Evolutionary conservation across 2,329 filamentous ascomycete genomes (phyloP).

Genomic region (Dryadomyces sulphureus): DNA sequence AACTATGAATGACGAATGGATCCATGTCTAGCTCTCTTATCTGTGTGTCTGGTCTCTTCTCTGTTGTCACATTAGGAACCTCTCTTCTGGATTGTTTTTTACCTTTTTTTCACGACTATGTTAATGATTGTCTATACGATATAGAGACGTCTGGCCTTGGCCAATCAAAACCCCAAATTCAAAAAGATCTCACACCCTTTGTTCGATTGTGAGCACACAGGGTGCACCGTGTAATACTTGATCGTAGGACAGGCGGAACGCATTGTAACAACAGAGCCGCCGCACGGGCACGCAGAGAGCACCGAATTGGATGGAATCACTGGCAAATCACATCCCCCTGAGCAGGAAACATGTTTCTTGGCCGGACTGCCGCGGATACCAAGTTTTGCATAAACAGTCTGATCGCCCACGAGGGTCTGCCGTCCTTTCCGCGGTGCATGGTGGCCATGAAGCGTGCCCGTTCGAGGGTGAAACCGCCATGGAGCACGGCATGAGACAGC

Average conservation of each 20-base stretch:
- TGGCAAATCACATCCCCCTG: no score
- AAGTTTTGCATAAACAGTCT: not conserved
- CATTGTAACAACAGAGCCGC: no score
- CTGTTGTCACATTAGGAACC: not conserved
- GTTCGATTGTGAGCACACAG: no score
- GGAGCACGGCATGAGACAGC: not conserved
- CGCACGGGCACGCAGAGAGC: no score
- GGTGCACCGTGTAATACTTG: no score
- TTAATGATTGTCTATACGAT: not conserved
- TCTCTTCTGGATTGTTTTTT: not conserved
- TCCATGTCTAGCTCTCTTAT: not conserved
- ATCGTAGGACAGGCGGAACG: no score
- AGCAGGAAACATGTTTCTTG: no score
- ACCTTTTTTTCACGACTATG: not conserved
- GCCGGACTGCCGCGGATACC: no score
- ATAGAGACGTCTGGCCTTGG: no score
- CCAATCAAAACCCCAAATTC: no score
- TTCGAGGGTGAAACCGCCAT: not conserved
- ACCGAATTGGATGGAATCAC: no score
- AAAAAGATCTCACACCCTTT: no score
- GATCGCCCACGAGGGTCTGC: not conserved
- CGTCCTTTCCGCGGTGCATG: not conserved
- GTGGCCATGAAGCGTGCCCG: not conserved
- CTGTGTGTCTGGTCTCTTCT: not conserved
- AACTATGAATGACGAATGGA: not conserved